phyloP scores from a whole-genome alignment of 2,329 filamentous ascomycete genomes.

The Mollisia scopiformis region DNA sequence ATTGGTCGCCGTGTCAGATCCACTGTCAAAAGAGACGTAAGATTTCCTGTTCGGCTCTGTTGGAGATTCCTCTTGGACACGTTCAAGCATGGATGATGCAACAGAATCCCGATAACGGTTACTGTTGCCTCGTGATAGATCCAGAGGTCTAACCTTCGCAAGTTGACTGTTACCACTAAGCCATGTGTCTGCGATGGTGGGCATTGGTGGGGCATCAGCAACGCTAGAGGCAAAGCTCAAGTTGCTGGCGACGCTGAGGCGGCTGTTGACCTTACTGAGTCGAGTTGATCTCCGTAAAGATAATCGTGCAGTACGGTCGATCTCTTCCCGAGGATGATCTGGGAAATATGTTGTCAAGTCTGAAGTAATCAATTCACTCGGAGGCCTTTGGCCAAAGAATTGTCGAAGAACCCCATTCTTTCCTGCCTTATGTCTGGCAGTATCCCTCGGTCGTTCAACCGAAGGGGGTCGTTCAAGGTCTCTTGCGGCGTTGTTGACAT shows the following conservation, averaged over 20 bases:
- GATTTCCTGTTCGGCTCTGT: conserved; percentile 90
- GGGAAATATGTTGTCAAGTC: conserved; percentile 98
- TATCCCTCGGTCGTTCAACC: conserved; percentile 36
- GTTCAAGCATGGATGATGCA: conserved; percentile 85
- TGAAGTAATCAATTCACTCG: conserved; percentile 95
- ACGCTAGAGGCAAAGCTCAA: conserved; percentile 91
- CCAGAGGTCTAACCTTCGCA: conserved; percentile 51
- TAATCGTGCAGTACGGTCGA: conserved; percentile 92
- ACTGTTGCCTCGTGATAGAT: conserved; percentile 40
- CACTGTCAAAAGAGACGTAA: conserved; percentile 83
- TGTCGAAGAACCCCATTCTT: conserved; percentile 69
- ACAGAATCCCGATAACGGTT: conserved; percentile 82
- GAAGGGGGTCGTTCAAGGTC: conserved; percentile 61
- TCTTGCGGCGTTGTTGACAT: conserved; percentile 61
- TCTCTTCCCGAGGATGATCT: conserved; percentile 89
- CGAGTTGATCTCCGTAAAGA: conserved; percentile 89
- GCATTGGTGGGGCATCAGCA: conserved; percentile 91
- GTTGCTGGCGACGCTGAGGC: conserved; percentile 91
- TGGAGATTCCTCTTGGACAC: conserved; percentile 84
- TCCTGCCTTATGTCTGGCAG: conserved; percentile 28
- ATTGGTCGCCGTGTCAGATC: conserved; percentile 70
- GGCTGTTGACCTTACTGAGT: conserved; percentile 89
- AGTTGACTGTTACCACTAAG: conserved; percentile 64
- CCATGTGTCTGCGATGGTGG: conserved; percentile 94
- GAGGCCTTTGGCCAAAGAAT: conserved; percentile 90